Conservation (phyloP, 2,329 filamentous ascomycete species). For the Arthrobotrys sphaeroides region DNA sequence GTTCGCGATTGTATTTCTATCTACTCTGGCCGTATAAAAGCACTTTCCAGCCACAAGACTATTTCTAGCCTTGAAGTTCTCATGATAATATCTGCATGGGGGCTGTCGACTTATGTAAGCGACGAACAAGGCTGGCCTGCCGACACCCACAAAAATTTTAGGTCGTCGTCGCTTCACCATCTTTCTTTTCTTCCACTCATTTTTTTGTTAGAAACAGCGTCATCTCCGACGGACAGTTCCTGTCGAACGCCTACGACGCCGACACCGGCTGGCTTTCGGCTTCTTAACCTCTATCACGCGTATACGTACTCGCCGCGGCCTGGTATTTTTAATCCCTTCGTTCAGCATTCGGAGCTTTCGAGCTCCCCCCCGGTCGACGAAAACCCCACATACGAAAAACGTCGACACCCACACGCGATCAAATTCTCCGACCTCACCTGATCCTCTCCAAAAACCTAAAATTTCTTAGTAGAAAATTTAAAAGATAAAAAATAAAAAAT, state of each 20-base stretch:
- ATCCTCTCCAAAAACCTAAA: too few relatives aligned
- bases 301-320: too few relatives aligned
- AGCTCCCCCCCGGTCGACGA: neutral
- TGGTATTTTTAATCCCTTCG: too few relatives aligned
- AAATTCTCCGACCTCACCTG: too few relatives aligned
- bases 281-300: neutral
- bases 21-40: neutral
- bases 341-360: neutral
- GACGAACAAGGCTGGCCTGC: neutral
- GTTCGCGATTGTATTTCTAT: neutral
- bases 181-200: too few relatives aligned
- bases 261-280: neutral
- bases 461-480: too few relatives aligned
- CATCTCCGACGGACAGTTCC: neutral
- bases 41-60: neutral
- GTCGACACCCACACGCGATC: neutral
- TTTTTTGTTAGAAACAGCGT: too few relatives aligned
- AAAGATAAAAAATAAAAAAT: conserved; percentile 4
- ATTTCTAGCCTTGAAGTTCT: neutral
- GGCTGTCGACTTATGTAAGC: neutral
- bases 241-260: neutral
- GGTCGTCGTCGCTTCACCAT: neutral
- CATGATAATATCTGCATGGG: neutral
- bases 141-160: conserved; percentile 24
- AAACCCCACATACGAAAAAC: neutral